Conservation (phyloP, 148 eudicot species). For the Heliosperma pusillum region DNA sequence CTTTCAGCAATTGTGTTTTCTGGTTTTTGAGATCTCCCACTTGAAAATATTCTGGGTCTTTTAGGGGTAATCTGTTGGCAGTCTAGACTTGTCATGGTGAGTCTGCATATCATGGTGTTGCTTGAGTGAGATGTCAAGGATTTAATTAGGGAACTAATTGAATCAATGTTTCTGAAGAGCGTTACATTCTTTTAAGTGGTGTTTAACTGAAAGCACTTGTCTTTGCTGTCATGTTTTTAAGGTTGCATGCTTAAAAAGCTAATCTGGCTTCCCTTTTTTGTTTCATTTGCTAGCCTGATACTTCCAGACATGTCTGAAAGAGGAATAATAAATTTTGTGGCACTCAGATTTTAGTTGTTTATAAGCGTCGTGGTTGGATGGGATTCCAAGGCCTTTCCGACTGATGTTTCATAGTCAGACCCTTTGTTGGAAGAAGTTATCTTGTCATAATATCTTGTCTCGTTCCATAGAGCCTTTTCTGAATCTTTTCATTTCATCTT, state of each 20-base stretch:
- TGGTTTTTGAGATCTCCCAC: not conserved
- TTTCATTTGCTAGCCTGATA: not conserved
- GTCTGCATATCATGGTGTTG: not conserved
- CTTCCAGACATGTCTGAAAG: not conserved
- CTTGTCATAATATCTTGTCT: not conserved
- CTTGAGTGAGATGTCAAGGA: not conserved
- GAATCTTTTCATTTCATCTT: conserved; percentile 5
- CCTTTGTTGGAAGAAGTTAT: not conserved
- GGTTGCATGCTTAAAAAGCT: not conserved
- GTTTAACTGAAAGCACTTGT: not conserved
- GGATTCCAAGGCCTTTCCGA: conserved; percentile 7
- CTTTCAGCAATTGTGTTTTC: not conserved
- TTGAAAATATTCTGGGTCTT: not conserved
- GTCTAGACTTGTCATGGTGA: not conserved
- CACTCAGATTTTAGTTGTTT: not conserved
- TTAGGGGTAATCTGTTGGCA: not conserved
- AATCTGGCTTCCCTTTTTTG: not conserved
- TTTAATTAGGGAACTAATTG: not conserved
- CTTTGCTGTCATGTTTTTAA: conserved; percentile 1
- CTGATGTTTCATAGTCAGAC: not conserved
- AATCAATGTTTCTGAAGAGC: not conserved
- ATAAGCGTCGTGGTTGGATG: conserved; percentile 1
- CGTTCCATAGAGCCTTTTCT: not conserved
- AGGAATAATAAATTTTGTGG: not conserved
- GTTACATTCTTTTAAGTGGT: not conserved